Conservation (phyloP, 2,329 filamentous ascomycete genomes). For the Proliferodiscus dingleyae region DNA sequence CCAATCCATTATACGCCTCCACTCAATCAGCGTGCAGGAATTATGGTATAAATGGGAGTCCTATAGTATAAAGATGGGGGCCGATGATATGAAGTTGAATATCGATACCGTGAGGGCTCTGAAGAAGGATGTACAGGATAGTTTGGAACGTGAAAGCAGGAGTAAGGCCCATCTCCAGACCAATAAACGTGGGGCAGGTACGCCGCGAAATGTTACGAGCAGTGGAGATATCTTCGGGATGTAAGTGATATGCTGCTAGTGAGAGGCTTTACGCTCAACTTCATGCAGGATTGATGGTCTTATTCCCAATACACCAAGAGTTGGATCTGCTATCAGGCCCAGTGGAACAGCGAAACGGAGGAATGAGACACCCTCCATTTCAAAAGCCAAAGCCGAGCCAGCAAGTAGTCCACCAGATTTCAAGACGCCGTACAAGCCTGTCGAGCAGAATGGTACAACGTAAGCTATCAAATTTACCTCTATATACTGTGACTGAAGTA, state of each 20-base stretch:
- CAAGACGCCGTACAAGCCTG: slow-evolving; percentile 35
- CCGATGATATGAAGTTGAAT: slow-evolving; percentile 67
- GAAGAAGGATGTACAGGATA: slow-evolving; percentile 82
- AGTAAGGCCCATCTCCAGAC: slow-evolving; percentile 60
- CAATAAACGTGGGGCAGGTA: slow-evolving; percentile 58
- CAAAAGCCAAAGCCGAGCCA: slow-evolving; percentile 41
- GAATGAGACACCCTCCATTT: slow-evolving; percentile 43
- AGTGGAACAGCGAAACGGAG: slow-evolving; percentile 31
- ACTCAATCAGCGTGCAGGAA: slow-evolving; percentile 76
- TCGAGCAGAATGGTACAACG: slow-evolving; percentile 19
- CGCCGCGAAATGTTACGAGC: slow-evolving; percentile 53
- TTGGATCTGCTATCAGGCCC: slow-evolving; percentile 22
- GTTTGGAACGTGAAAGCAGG: slow-evolving; percentile 70
- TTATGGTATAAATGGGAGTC: slow-evolving; percentile 99
- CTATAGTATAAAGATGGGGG: slow-evolving; percentile 90
- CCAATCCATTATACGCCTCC: slow-evolving; percentile 78
- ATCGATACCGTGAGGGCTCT: slow-evolving; percentile 70
- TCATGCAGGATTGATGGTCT: slow-evolving; percentile 57
- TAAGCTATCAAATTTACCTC: slow-evolving; percentile 13
- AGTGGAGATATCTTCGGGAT: slow-evolving; percentile 76
- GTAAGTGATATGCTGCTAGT: slow-evolving; percentile 40
- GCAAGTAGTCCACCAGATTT: slow-evolving; percentile 42
- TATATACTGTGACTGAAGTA: slow-evolving; percentile 31
- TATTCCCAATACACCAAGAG: slow-evolving; percentile 55
- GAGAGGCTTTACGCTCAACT: slow-evolving; percentile 19